Percentiles rank a stretch among this genome's conserved stretches.
Evolutionary conservation across 257 asterid species (phyloP).

Genomic region (Solanum megistacrolobum): DNA sequence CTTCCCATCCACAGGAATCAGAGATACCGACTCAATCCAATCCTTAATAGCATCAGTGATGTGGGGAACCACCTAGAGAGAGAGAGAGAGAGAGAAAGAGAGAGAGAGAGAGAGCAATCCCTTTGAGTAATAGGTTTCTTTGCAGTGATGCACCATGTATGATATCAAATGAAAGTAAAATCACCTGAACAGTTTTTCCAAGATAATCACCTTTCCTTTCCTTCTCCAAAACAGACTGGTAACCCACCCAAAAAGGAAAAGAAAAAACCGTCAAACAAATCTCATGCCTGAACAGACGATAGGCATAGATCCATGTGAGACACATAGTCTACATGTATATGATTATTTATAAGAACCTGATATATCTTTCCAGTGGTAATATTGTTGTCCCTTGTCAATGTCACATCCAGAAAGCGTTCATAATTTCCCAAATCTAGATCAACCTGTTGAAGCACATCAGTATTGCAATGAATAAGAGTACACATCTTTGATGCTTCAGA

Average conservation of each 20-base stretch:
- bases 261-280: slow-evolving; percentile 2
- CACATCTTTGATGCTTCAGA: not conserved
- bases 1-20: slow-evolving; percentile 79
- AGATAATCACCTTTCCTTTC: slow-evolving; percentile 94
- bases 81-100: not conserved
- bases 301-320: not conserved
- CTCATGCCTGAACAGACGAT: not conserved
- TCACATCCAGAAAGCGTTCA: slow-evolving; percentile 87
- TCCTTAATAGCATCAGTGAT: slow-evolving; percentile 87
- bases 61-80: slow-evolving; percentile 79
- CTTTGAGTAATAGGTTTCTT: not conserved
- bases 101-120: not conserved
- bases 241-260: slow-evolving; percentile 3
- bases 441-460: slow-evolving; percentile 41
- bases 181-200: slow-evolving; percentile 98
- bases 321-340: slow-evolving; percentile 1
- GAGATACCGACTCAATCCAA: slow-evolving; percentile 84
- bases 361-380: slow-evolving; percentile 97
- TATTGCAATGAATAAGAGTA: not conserved
- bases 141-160: not conserved
- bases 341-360: slow-evolving; percentile 47
- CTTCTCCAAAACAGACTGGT: slow-evolving; percentile 84
- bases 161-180: not conserved
- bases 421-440: slow-evolving; percentile 97
- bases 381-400: slow-evolving; percentile 88